Base-by-base conservation (phyloP, 257 asterid genomes). In the Ligustrum vulgare region DNA sequence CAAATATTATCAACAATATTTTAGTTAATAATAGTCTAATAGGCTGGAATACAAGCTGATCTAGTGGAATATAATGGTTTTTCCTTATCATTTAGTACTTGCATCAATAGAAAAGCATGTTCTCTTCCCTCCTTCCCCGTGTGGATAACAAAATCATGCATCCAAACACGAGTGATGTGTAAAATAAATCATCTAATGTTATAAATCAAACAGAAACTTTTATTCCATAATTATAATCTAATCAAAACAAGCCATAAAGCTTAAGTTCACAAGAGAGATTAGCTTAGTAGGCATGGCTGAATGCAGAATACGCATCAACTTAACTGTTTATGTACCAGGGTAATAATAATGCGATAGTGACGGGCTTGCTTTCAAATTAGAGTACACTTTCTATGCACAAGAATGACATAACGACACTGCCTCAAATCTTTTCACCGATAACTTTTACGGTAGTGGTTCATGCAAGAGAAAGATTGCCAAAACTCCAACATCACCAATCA, bases 1-100 rank as follows among this genome's bases (percentile, higher is more conserved):
- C 13, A 58, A 39, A 22, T 62, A 28, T 47, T 63, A 63, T 13
- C 41, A 2, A 23, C 22, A 41, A 34, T 45, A 43, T n/a, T 54
- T 18, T 54, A 54, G 28, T 54, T 18, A 54, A 54, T 5, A 71
- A 70, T 80, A 41, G 43, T 73, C 33, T 37, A 65, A 10, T 36
- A 31, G 63, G 64, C 39, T 47, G 56, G 65, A 32, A 70, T 43
- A 58, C 56, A 69, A 15, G 35, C 70, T 45, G 71, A 58, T 18
- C 2, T 6, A 8, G 18, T 2, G 18, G 8, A 60, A 22, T 23
- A 60, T n/a, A 60, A 25, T 54, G 64, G 10, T 7, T 20, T 51
- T 54, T 54, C 4, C 13, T 51, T 25, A 6, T 51, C 25, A 16
- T 6, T 51, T 51, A n/a, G 25, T 51, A 51, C 18, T 51, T 16